Evolutionary conservation across 1,284 basidiomycete genomes (phyloP).

Genomic region (Sanguinoderma infundibulare): DNA sequence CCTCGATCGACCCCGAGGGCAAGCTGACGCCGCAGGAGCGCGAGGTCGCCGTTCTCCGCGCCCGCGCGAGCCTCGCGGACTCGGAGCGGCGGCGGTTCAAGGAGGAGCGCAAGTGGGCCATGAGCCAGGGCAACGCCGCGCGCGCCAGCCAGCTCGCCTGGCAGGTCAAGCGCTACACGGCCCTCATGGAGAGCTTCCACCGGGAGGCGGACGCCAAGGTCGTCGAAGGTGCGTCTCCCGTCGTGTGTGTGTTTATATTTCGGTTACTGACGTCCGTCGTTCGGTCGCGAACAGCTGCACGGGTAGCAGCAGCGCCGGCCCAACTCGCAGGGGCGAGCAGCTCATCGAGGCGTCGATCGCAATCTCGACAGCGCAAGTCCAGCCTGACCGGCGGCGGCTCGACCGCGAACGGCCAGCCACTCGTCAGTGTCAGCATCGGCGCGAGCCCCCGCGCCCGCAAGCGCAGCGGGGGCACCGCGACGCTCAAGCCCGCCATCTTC

Average conservation of each 20-base stretch:
- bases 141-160: conserved; percentile 78
- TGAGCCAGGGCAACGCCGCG: conserved; percentile 72
- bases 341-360: conserved; percentile 26
- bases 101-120: conserved; percentile 84
- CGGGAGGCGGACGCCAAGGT: conserved; percentile 76
- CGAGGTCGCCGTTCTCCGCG: conserved; percentile 70
- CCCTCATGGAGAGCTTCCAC: conserved; percentile 79
- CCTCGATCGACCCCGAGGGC: conserved; percentile 60
- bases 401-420: conserved; percentile 17
- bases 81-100: conserved; percentile 79
- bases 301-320: conserved; percentile 24
- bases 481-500: conserved; percentile 36
- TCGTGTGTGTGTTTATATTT: not conserved
- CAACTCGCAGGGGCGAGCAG: conserved; percentile 6
- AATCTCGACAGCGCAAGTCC: conserved; percentile 24
- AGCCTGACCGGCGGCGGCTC: conserved; percentile 12
- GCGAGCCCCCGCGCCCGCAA: conserved; percentile 29
- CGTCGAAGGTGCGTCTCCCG: conserved; percentile 59
- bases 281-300: conserved; percentile 29
- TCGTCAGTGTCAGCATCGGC: conserved; percentile 34
- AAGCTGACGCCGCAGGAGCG: conserved; percentile 68
- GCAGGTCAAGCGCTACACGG: conserved; percentile 79
- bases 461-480: conserved; percentile 31
- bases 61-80: conserved; percentile 77
- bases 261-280: not conserved